Evolutionary conservation across 495 filamentous ascomycete genomes (phyloP).

Genomic region (Pyrenula massariospora): DNA sequence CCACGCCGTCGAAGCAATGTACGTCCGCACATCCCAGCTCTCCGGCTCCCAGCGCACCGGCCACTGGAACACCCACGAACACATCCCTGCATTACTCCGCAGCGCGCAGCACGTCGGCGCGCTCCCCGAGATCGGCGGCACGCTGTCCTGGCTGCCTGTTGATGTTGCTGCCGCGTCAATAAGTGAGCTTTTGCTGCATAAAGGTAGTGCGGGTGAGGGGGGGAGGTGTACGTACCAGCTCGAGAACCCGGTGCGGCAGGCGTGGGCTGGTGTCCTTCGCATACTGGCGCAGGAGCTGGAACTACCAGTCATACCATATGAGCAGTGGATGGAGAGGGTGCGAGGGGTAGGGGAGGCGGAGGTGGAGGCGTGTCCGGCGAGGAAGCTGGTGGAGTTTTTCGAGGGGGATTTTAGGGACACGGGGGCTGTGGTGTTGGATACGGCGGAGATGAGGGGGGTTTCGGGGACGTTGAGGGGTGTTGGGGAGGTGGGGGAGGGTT

Average conservation of each 20-base stretch:
- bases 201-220: not conserved
- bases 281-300: not conserved
- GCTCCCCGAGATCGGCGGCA: constrained; percentile 22
- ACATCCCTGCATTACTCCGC: constrained; percentile 25
- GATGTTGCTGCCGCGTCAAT: constrained; percentile 10
- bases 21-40: constrained; percentile 20
- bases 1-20: constrained; percentile 9
- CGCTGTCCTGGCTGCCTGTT: constrained; percentile 4
- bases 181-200: constrained; percentile 1
- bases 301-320: not conserved
- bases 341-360: not conserved
- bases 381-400: constrained; percentile 5
- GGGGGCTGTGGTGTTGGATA: constrained; percentile 1
- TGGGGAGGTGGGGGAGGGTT: not conserved
- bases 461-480: not conserved
- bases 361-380: constrained; percentile 1
- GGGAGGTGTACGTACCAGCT: not conserved
- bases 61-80: constrained; percentile 20
- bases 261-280: constrained; percentile 18
- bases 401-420: constrained; percentile 2
- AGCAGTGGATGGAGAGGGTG: not conserved
- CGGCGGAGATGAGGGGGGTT: not conserved
- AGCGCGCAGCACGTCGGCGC: constrained; percentile 19
- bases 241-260: constrained; percentile 34
- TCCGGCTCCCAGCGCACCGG: constrained; percentile 14